Base-by-base conservation (phyloP, 441 rosid genomes). In the Omphalea diandra region DNA sequence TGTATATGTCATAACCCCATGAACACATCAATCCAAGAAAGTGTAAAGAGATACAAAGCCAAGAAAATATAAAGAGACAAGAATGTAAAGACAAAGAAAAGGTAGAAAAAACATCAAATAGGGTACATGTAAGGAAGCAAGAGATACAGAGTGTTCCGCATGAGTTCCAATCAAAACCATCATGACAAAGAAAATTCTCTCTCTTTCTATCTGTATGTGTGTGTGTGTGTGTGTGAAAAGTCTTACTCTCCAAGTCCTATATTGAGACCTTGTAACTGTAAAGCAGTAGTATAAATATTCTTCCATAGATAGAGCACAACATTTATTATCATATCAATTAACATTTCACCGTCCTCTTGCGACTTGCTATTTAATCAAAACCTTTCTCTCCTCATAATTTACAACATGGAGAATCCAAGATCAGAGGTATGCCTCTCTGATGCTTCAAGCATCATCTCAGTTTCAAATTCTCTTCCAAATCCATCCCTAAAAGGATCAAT, bases 201-300 rank as follows among this genome's bases (percentile, higher is more conserved):
- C 63, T 44, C 33, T 52, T 61, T 70, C 65, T 65, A 54, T 63
- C 75, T 50, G 31, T 26, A 5, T 41, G 22, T 35, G 0, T 15
- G 1, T 40, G 8, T 65, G 18, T 33, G 1, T 17, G 56, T 53
- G 60, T 33, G 62, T 67, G 70, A 60, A 61, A 66, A 18, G 73
- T 63, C 68, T 55, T 52, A 53, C 11, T 68, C 74, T 26, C 36
- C n/a, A 35, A 70, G 67, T 68, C 70, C 67, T 71, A 76, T 68
- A 64, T 66, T 62, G 80, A 56, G 83, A 80, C 84, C 58, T 64
- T 69, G 76, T 78, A 81, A 75, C 80, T 71, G 79, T 81, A 68
- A 81, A 66, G 77, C 46, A 73, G 71, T 62, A 49, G 63, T 29
- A 58, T 53, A 27, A 26, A 29, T 33, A 52, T 66, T 65, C 64